Evolutionary conservation across 75 land plant species (phyloP).

Genomic region (Adiantum capillusveneris): DNA sequence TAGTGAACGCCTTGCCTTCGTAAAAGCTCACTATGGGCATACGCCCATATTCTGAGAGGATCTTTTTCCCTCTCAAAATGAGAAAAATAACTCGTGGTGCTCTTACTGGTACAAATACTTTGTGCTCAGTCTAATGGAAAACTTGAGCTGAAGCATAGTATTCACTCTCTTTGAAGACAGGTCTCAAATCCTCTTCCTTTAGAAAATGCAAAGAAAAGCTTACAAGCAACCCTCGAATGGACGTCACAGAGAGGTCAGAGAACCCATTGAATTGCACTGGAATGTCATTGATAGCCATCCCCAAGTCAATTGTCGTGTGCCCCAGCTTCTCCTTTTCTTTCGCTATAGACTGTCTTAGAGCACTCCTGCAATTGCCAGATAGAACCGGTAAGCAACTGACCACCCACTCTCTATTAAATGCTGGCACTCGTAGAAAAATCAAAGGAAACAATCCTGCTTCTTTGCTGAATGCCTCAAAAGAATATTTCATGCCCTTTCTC

Average conservation of each 20-base stretch:
- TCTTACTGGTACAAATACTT: too few species aligned
- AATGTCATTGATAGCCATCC: slow-evolving; percentile 68
- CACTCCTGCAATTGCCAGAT: slow-evolving; percentile 31
- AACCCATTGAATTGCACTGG: slow-evolving; percentile 33
- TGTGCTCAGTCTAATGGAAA: slow-evolving; percentile 65
- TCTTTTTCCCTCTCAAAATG: too few species aligned
- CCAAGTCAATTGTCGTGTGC: slow-evolving; percentile 83
- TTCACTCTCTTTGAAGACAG: slow-evolving; percentile 97
- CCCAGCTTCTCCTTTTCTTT: slow-evolving; percentile 71
- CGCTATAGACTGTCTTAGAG: slow-evolving; percentile 54
- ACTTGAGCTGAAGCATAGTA: slow-evolving; percentile 87
- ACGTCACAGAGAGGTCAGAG: slow-evolving; percentile 42
- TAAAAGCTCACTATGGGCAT: too few species aligned
- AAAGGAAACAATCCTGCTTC: too few species aligned
- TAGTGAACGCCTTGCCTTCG: too few species aligned
- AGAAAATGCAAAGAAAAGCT: slow-evolving; percentile 67
- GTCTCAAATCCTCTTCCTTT: slow-evolving; percentile 83
- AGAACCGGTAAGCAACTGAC: too few species aligned
- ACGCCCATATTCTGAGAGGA: too few species aligned
- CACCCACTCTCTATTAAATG: too few species aligned
- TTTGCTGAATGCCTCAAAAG: too few species aligned
- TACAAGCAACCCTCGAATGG: slow-evolving; percentile 66
- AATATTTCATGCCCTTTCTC: neutral
- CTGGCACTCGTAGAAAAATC: neutral
- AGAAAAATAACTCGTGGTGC: too few species aligned